These are phyloP conservation scores for Verticillium zaregamsianum DNA, from an alignment of 2,329 filamentous ascomycete genomes.

Conservation along the genomic window DNA sequence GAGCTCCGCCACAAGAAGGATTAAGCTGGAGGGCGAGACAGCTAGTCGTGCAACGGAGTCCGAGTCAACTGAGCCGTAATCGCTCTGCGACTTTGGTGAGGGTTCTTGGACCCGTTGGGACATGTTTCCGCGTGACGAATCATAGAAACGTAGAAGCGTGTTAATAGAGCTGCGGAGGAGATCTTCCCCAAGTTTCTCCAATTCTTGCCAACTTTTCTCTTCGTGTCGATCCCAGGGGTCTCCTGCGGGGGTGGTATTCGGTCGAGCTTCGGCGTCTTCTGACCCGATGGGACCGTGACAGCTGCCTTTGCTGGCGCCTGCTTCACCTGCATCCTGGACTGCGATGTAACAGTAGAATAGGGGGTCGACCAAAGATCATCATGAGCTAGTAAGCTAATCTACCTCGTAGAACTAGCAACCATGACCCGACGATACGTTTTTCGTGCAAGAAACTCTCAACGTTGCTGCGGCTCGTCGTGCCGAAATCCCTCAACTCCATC, in stretches of 20 bases:
- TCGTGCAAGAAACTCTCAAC: background rate
- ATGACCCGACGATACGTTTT: background rate
- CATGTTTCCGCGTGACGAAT: background rate
- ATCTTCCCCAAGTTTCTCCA: background rate
- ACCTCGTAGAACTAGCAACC: background rate
- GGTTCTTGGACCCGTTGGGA: background rate
- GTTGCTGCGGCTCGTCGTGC: background rate
- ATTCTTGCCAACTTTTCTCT: background rate
- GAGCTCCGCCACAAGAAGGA: conserved; percentile 8
- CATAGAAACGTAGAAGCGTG: background rate
- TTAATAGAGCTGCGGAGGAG: background rate
- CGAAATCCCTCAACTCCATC: background rate
- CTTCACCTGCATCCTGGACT: too few relatives aligned
- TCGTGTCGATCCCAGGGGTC: background rate
- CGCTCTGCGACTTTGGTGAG: background rate
- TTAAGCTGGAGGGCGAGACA: background rate
- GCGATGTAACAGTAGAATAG: too few relatives aligned
- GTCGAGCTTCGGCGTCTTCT: background rate
- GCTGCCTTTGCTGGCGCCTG: too few relatives aligned
- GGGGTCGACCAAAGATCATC: background rate
- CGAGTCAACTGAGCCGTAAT: background rate
- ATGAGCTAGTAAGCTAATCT: background rate
- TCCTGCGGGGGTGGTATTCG: background rate
- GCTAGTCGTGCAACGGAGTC: background rate
- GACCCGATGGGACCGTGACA: background rate